Percentiles rank a stretch among this genome's conserved stretches.
Conservation (phyloP, 768 basidiomycete species). For the Termitomyces titanicus region DNA sequence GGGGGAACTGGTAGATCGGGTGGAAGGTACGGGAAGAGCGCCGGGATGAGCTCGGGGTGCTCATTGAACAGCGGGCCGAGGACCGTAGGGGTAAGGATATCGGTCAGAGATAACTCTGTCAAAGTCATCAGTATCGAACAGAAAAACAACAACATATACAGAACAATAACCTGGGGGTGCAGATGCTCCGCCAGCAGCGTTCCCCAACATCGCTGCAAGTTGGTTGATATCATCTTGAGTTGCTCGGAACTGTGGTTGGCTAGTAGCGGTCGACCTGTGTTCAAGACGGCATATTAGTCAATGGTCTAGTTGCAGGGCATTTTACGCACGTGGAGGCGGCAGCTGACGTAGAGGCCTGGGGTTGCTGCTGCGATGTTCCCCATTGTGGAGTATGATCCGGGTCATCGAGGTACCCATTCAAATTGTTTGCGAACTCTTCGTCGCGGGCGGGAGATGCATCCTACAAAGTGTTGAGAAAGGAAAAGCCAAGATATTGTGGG, state of each 20-base stretch:
- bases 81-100: conserved; percentile 74
- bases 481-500: neutral
- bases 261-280: conserved; percentile 6
- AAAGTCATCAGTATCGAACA: neutral
- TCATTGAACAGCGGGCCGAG: conserved; percentile 67
- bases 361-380: conserved; percentile 35
- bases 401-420: conserved; percentile 69
- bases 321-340: conserved; percentile 30
- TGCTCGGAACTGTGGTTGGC: conserved; percentile 29
- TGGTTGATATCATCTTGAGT: conserved; percentile 69
- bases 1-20: conserved; percentile 70
- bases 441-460: conserved; percentile 67
- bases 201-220: conserved; percentile 51
- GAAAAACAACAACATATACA: neutral
- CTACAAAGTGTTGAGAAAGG: conserved; percentile 28
- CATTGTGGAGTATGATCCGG: conserved; percentile 61
- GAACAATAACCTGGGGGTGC: conserved; percentile 28
- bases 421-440: conserved; percentile 66
- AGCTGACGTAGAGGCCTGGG: conserved; percentile 46
- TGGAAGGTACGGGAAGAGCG: conserved; percentile 81
- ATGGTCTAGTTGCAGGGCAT: neutral
- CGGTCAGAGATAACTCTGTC: conserved; percentile 62
- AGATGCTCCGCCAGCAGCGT: conserved; percentile 32
- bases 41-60: conserved; percentile 63
- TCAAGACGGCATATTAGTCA: neutral